These are phyloP conservation scores for Teratosphaeria destructans DNA, from an alignment of 2,329 filamentous ascomycete species.

Conservation along the genomic window DNA sequence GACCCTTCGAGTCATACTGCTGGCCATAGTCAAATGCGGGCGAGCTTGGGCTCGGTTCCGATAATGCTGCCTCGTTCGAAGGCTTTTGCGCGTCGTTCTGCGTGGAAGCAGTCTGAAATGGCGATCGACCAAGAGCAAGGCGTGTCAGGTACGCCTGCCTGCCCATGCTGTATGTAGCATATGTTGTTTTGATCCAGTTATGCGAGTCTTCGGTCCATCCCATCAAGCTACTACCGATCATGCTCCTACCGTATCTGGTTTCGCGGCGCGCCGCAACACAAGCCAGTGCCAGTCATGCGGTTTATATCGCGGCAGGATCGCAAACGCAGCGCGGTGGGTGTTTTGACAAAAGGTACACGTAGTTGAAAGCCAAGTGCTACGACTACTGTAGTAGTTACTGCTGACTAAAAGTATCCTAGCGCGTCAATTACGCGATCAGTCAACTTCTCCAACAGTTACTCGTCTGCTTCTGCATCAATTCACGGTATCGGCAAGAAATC, in stretches of 20 bases:
- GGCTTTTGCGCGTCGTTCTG: slow-evolving; percentile 19
- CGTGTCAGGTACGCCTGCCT: slow-evolving; percentile 20
- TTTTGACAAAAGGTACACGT: too few species aligned
- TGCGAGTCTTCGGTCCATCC: not conserved
- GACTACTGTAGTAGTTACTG: too few species aligned
- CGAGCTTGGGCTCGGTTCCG: not conserved
- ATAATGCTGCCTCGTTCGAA: slow-evolving; percentile 30
- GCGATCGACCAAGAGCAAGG: slow-evolving; percentile 28
- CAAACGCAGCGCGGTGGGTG: not conserved
- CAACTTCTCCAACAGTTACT: not conserved
- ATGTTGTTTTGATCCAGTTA: not conserved
- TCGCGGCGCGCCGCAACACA: too few species aligned
- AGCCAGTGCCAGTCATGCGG: too few species aligned
- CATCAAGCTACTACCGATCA: not conserved
- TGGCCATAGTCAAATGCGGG: slow-evolving; percentile 21
- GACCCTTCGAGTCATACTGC: slow-evolving; percentile 35
- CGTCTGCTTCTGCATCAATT: not conserved
- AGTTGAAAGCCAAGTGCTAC: too few species aligned
- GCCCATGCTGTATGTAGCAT: slow-evolving; percentile 16
- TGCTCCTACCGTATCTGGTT: too few species aligned
- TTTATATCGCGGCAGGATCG: not conserved
- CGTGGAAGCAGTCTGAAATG: slow-evolving; percentile 31
- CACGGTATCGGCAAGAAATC: not conserved
- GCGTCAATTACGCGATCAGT: not conserved
- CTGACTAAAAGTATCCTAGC: not conserved